A percentile compares a stretch with the other conserved stretches of the same genome.
Evolutionary conservation across 768 basidiomycete genomes (phyloP).

Genomic region (Boletus pseudopeckii): DNA sequence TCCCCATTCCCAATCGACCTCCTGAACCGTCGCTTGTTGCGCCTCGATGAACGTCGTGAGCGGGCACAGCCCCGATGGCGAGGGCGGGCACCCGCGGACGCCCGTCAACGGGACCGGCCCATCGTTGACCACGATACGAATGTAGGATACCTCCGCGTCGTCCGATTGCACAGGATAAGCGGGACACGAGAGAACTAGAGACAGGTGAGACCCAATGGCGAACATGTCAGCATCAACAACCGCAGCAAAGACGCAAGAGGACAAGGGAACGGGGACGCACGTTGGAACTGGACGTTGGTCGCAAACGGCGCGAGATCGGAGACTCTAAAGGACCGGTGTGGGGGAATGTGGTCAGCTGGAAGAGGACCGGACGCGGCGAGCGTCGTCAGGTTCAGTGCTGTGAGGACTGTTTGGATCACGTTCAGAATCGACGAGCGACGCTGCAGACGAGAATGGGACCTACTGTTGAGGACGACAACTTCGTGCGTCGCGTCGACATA

Average conservation of each 20-base stretch:
- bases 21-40: conserved; percentile 59
- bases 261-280: conserved; percentile 40
- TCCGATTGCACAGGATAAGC: not conserved
- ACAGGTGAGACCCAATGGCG: not conserved
- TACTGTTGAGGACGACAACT: conserved; percentile 84
- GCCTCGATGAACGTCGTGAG: conserved; percentile 67
- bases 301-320: conserved; percentile 84
- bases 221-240: not conserved
- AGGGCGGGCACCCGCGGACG: conserved; percentile 69
- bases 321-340: conserved; percentile 62
- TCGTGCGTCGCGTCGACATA: conserved; percentile 93
- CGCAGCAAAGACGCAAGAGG: not conserved
- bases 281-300: conserved; percentile 86
- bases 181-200: conserved; percentile 59
- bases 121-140: conserved; percentile 86
- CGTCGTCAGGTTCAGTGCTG: conserved; percentile 78
- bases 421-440: not conserved
- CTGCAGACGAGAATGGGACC: conserved; percentile 15
- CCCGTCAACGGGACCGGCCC: conserved; percentile 78
- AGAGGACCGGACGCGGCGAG: conserved; percentile 73
- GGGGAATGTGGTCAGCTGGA: conserved; percentile 67
- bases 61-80: conserved; percentile 62
- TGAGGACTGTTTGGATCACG: conserved; percentile 51
- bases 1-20: conserved; percentile 71
- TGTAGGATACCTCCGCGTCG: conserved; percentile 46